Evolutionary conservation across 2,329 filamentous ascomycete species (phyloP).

Genomic region (Didymella sp.): DNA sequence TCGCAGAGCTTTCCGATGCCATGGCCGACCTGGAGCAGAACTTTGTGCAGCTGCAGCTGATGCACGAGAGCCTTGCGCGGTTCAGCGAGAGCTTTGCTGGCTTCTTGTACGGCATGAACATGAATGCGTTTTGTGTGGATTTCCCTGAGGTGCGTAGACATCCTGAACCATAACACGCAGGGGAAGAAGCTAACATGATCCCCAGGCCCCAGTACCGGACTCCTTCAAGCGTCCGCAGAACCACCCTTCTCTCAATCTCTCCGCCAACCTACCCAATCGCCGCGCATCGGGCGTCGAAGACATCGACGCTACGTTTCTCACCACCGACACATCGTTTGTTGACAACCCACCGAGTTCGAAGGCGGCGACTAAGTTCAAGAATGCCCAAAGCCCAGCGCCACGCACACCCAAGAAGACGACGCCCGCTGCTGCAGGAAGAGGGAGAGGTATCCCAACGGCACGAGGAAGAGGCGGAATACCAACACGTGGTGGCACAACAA

Average conservation of each 20-base stretch:
- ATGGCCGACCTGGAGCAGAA: constrained; percentile 97
- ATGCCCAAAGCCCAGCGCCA: constrained; percentile 43
- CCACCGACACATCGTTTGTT: constrained; percentile 89
- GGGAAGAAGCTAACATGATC: neutral
- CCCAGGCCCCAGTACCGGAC: constrained; percentile 78
- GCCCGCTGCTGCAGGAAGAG: constrained; percentile 35
- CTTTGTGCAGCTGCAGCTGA: constrained; percentile 94
- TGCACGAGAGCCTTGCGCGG: constrained; percentile 91
- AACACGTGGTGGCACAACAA: constrained; percentile 40
- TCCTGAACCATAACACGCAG: too few relatives aligned
- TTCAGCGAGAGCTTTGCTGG: constrained; percentile 97
- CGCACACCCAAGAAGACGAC: constrained; percentile 29
- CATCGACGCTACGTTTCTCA: constrained; percentile 87
- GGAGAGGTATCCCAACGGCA: constrained; percentile 44
- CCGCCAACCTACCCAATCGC: constrained; percentile 29
- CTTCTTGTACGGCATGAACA: constrained; percentile 95
- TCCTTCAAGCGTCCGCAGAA: constrained; percentile 68
- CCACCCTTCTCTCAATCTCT: constrained; percentile 31
- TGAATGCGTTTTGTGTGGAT: constrained; percentile 99
- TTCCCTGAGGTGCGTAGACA: constrained; percentile 86
- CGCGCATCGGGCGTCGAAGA: constrained; percentile 51
- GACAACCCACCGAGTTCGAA: constrained; percentile 75
- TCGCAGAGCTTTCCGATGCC: constrained; percentile 90
- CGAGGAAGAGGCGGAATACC: constrained; percentile 45
- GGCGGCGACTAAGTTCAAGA: constrained; percentile 51